These are phyloP conservation scores for Nemania sp. DNA, from an alignment of 2,329 filamentous ascomycete genomes.

Conservation along the genomic window DNA sequence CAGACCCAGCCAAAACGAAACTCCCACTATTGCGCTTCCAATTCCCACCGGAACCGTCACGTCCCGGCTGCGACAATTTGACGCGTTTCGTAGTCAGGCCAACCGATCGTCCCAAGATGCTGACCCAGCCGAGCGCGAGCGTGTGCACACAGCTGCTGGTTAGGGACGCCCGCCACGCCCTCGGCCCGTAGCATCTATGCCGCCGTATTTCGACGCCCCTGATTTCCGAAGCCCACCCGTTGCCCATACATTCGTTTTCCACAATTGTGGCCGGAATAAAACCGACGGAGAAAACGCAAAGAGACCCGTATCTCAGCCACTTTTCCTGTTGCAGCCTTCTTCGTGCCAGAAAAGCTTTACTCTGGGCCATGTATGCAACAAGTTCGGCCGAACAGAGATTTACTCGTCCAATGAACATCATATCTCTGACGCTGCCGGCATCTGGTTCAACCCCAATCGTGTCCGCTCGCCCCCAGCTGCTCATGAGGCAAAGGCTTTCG, in stretches of 20 bases:
- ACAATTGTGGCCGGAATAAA: slow-evolving; percentile 30
- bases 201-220: slow-evolving; percentile 28
- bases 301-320: neutral
- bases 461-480: neutral
- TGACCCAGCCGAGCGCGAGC: slow-evolving; percentile 30
- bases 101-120: slow-evolving; percentile 24
- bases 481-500: neutral
- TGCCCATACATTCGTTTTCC: slow-evolving; percentile 36
- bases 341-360: slow-evolving; percentile 26
- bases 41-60: slow-evolving; percentile 42
- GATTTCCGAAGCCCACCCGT: slow-evolving; percentile 32
- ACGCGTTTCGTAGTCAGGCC: slow-evolving; percentile 32
- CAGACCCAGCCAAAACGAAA: neutral
- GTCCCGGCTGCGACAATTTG: slow-evolving; percentile 40
- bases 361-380: slow-evolving; percentile 23
- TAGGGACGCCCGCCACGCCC: slow-evolving; percentile 39
- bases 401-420: slow-evolving; percentile 6
- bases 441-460: neutral
- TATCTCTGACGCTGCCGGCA: neutral
- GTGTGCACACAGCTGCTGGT: slow-evolving; percentile 34
- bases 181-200: slow-evolving; percentile 21
- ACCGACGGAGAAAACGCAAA: slow-evolving; percentile 30
- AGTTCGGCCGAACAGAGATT: slow-evolving; percentile 23
- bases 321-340: neutral
- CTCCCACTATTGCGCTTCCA: neutral